Evolutionary conservation across 208 protist genomes (phyloP), one percentile per base, ranked within the genome.

Genomic region (Sergeia podlipaevii): DNA sequence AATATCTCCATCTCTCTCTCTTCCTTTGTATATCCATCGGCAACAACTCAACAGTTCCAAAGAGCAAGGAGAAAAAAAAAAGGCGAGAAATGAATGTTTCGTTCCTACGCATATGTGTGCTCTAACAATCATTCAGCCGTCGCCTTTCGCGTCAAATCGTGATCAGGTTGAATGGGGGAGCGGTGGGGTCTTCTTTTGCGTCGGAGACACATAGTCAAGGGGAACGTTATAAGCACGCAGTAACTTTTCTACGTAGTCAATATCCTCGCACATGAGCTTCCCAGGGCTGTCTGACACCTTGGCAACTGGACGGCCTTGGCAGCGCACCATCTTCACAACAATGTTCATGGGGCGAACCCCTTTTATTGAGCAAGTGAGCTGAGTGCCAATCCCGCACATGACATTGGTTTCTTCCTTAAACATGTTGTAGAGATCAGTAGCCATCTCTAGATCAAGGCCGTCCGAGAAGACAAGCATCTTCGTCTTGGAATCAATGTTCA

Each of bases 291-390:
- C 87, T 2, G 87, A 95, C 34, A 95, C 54, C 70, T 95, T 95
- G 37, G 87, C 87, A 13, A 95, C 87, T 2, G 87, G 87, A 38
- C 65, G 76, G 23, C 83, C 83, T 60, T 95, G 78, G 68, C 83
- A 95, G 42, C 78, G 73, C 37, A 88, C 79, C 87, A 95, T 95
- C 66, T 95, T 95, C 24, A 95, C 77, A n/a, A 95, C 87, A 46
- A 91, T 91, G 60, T 91, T 95, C 46, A 95, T 70, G 38, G 80
- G 59, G 17, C 52, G 51, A 13, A 91, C 80, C 18, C 74, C 74
- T 10, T 80, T 68, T 38, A 95, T 89, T 44, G 75, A 77, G 74
- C 87, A 95, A 15, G 83, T 90, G 15, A 95, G 72, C 53, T 91
- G 78, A 13, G 87, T 95, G 18, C 87, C 87, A 18, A 95, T 84